These are phyloP conservation scores for Penstemon barbatus DNA, from an alignment of 257 asterid species.

Conservation along the genomic window DNA sequence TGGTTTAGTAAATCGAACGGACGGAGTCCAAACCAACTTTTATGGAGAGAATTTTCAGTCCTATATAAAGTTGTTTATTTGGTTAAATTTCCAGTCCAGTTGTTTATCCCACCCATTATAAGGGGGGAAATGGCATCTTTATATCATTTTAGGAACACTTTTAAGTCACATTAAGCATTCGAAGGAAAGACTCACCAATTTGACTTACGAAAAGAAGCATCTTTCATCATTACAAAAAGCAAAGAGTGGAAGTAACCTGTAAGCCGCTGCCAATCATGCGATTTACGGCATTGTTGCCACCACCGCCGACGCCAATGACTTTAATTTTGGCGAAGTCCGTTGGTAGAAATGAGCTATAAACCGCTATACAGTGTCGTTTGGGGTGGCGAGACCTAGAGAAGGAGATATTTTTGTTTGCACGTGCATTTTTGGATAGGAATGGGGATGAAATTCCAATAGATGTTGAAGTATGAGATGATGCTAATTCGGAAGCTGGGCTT, in stretches of 20 bases:
- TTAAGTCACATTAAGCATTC: too few relatives aligned
- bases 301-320: conserved; percentile 97
- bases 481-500: conserved; percentile 51
- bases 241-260: conserved; percentile 43
- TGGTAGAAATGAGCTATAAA: conserved; percentile 56
- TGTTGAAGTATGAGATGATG: conserved; percentile 44
- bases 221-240: background rate
- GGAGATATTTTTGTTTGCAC: conserved; percentile 33
- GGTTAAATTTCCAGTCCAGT: too few relatives aligned
- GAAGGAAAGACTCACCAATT: too few relatives aligned
- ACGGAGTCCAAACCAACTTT: too few relatives aligned
- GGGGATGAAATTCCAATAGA: conserved; percentile 40
- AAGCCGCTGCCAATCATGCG: conserved; percentile 98
- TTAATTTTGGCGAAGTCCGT: conserved; percentile 89
- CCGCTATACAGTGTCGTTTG: conserved; percentile 42
- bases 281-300: conserved; percentile 96
- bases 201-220: too few relatives aligned
- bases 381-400: conserved; percentile 43
- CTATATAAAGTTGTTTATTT: too few relatives aligned
- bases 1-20: too few relatives aligned
- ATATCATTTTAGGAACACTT: too few relatives aligned
- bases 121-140: too few relatives aligned
- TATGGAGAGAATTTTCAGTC: too few relatives aligned
- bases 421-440: conserved; percentile 26
- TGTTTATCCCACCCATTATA: too few relatives aligned